Conservation (phyloP, 2,329 filamentous ascomycete genomes). For the Thielaviopsis euricoi region DNA sequence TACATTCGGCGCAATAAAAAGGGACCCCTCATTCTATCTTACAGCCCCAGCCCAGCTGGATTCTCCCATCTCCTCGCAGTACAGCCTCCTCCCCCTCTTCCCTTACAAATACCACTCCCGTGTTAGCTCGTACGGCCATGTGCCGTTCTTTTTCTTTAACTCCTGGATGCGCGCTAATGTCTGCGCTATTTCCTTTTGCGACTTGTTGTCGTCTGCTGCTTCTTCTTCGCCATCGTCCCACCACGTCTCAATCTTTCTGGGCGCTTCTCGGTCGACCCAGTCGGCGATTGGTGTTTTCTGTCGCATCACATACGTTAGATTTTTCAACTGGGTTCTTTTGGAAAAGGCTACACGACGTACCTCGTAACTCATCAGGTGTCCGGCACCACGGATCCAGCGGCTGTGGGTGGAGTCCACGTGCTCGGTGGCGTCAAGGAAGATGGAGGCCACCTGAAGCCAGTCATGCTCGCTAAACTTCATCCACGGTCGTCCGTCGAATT, state of each 20-base stretch:
- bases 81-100: background rate
- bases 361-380: conserved; percentile 9
- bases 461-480: conserved; percentile 36
- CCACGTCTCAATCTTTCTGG: background rate
- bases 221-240: background rate
- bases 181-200: background rate
- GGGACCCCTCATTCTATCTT: background rate
- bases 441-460: background rate
- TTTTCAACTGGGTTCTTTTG: background rate
- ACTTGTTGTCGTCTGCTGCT: background rate
- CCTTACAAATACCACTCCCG: background rate
- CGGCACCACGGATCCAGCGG: conserved; percentile 8
- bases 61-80: background rate
- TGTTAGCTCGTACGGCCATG: background rate
- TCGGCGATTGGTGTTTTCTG: background rate
- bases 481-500: conserved; percentile 30
- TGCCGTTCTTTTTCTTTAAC: background rate
- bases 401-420: background rate
- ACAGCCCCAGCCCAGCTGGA: background rate
- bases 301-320: background rate
- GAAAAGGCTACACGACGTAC: background rate
- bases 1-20: conserved; percentile 9
- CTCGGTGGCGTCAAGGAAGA: conserved; percentile 2
- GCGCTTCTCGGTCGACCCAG: background rate
- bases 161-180: background rate